phyloP scores from a whole-genome alignment of 192 early-diverging fungal species.

The Gamsiella multidivaricata region DNA sequence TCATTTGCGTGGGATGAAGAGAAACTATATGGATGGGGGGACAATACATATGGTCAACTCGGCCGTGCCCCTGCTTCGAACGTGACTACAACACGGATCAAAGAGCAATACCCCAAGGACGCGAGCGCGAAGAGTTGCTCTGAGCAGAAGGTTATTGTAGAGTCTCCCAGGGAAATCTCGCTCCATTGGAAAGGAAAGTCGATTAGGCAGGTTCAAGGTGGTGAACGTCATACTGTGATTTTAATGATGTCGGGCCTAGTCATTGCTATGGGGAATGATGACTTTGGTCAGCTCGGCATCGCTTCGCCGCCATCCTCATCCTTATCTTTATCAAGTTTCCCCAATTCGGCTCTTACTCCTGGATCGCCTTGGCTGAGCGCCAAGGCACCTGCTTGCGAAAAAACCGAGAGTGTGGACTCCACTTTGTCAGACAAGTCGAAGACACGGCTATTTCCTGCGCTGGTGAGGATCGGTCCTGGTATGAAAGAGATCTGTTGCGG shows the following conservation, averaged over 20 bases:
- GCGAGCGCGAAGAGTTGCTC: neutral
- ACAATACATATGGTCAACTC: constrained; percentile 39
- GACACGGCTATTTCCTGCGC: constrained; percentile 15
- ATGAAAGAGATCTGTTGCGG: constrained; percentile 39
- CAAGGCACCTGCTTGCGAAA: neutral
- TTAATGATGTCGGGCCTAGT: constrained; percentile 24
- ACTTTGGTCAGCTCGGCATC: constrained; percentile 32
- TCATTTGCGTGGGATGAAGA: constrained; percentile 51
- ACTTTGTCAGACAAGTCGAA: no score
- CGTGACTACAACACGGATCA: neutral
- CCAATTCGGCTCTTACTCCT: neutral
- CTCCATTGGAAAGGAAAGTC: constrained; percentile 49
- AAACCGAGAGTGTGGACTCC: no score
- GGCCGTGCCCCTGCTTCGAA: neutral
- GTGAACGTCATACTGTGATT: constrained; percentile 29
- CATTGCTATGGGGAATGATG: constrained; percentile 32
- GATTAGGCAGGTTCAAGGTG: constrained; percentile 33
- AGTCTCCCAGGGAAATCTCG: constrained; percentile 3
- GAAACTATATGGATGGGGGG: constrained; percentile 37
- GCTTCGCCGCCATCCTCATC: constrained; percentile 1
- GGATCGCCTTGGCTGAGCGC: neutral
- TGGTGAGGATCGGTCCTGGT: constrained; percentile 26
- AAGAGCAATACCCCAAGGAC: neutral
- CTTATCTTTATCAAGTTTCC: neutral
- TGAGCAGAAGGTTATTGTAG: neutral